Evolutionary conservation across 768 basidiomycete genomes (phyloP).

Genomic region (Tephrocybe sp.): DNA sequence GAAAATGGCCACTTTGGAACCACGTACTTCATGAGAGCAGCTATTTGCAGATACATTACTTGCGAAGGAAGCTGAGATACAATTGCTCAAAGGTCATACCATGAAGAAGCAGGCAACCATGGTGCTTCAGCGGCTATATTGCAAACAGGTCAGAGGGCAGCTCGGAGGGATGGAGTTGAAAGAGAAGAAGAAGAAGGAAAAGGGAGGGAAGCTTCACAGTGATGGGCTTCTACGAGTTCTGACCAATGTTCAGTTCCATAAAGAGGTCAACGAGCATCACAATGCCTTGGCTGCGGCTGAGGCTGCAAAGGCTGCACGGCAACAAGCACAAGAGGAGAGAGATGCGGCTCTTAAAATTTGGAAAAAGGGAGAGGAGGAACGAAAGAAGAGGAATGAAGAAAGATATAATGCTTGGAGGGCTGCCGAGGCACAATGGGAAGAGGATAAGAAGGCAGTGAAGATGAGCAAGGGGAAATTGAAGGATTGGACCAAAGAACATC

Average conservation of each 20-base stretch:
- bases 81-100: background rate
- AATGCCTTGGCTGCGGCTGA: background rate
- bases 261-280: background rate
- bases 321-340: background rate
- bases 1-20: background rate
- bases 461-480: background rate
- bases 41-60: background rate
- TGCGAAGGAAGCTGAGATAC: background rate
- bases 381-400: slow-evolving; percentile 2
- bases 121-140: slow-evolving; percentile 4
- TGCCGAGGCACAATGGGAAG: background rate
- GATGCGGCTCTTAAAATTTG: background rate
- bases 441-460: background rate
- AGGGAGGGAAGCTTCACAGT: background rate
- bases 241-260: background rate
- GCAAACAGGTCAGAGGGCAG: background rate
- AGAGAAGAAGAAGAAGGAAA: background rate
- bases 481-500: background rate
- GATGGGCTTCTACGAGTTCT: background rate
- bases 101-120: background rate
- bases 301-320: background rate
- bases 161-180: background rate
- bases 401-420: background rate
- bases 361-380: background rate
- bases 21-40: background rate